Conservation (phyloP, 495 filamentous ascomycete genomes). For the Beverwykella pulmonaria region DNA sequence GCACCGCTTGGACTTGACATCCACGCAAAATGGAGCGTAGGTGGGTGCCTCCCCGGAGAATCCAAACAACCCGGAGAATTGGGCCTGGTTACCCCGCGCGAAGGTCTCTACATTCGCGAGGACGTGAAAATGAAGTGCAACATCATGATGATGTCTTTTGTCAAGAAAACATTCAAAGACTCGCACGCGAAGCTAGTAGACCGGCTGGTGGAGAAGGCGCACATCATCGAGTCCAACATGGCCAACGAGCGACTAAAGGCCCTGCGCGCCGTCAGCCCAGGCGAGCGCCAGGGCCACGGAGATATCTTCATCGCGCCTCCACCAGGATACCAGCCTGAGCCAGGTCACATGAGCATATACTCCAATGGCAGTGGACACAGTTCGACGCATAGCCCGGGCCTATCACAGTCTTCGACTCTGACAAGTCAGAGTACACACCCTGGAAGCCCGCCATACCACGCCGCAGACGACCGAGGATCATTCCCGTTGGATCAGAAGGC, state of each 20-base stretch:
- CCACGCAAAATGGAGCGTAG: slow-evolving; percentile 66
- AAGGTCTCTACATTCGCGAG: slow-evolving; percentile 73
- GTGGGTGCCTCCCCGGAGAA: slow-evolving; percentile 67
- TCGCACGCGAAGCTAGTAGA: slow-evolving; percentile 68
- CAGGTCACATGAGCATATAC: slow-evolving; percentile 15
- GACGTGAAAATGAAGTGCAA: slow-evolving; percentile 79
- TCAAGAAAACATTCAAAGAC: slow-evolving; percentile 75
- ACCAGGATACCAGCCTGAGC: slow-evolving; percentile 13
- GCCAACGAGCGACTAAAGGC: slow-evolving; percentile 29
- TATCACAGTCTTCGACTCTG: slow-evolving; percentile 14
- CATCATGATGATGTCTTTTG: slow-evolving; percentile 68
- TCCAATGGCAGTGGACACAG: slow-evolving; percentile 7
- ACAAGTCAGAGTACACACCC: slow-evolving; percentile 2
- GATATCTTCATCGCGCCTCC: slow-evolving; percentile 30
- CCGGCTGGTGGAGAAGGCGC: slow-evolving; percentile 63
- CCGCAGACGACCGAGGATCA: slow-evolving; percentile 4
- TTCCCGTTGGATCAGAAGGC: neutral
- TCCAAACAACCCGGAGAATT: slow-evolving; percentile 60
- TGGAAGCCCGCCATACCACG: slow-evolving; percentile 4
- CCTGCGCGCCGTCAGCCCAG: slow-evolving; percentile 14
- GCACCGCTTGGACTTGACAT: slow-evolving; percentile 71
- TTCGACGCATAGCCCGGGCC: slow-evolving; percentile 17
- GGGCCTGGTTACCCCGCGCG: slow-evolving; percentile 60
- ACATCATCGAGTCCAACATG: slow-evolving; percentile 28
- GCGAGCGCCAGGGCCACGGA: slow-evolving; percentile 29